These are phyloP conservation scores for Volvox africanus DNA, from an alignment of 139 green algal species.

Conservation along the genomic window DNA sequence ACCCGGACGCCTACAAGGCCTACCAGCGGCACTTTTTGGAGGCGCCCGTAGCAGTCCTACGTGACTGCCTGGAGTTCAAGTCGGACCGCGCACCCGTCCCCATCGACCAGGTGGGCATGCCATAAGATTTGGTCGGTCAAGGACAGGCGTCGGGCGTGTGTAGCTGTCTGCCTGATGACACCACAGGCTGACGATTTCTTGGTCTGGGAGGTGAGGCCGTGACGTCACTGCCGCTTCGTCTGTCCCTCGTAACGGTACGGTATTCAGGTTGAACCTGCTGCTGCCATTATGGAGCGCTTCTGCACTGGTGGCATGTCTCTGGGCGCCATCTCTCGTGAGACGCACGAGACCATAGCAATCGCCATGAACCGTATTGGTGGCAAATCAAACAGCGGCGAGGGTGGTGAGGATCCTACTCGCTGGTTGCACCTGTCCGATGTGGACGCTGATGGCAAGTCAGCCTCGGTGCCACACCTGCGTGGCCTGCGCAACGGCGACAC, in stretches of 20 bases:
- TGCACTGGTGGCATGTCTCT: slow-evolving; percentile 99
- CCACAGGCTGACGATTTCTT: background rate
- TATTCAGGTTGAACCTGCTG: slow-evolving; percentile 81
- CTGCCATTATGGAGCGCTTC: slow-evolving; percentile 95
- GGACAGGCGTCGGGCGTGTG: no score
- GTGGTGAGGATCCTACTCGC: slow-evolving; percentile 95
- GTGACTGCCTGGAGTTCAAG: slow-evolving; percentile 93
- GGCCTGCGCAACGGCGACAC: slow-evolving; percentile 96
- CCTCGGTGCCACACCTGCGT: slow-evolving; percentile 90
- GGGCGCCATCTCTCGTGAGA: slow-evolving; percentile 97
- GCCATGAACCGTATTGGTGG: slow-evolving; percentile 99
- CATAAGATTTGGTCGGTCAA: no score
- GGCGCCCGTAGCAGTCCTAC: slow-evolving; percentile 83
- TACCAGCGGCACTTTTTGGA: slow-evolving; percentile 93
- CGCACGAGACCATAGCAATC: slow-evolving; percentile 98
- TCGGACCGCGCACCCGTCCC: slow-evolving; percentile 75
- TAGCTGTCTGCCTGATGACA: background rate
- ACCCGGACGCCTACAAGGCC: slow-evolving; percentile 81
- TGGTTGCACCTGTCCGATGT: slow-evolving; percentile 85
- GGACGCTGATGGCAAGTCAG: slow-evolving; percentile 78
- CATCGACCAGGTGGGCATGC: slow-evolving; percentile 79
- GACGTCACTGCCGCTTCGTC: background rate
- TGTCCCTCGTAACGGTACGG: no score
- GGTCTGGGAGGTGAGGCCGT: no score
- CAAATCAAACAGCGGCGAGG: slow-evolving; percentile 94